Conservation (phyloP, 2,329 filamentous ascomycete species). For the Ilyonectria mors-panacis region DNA sequence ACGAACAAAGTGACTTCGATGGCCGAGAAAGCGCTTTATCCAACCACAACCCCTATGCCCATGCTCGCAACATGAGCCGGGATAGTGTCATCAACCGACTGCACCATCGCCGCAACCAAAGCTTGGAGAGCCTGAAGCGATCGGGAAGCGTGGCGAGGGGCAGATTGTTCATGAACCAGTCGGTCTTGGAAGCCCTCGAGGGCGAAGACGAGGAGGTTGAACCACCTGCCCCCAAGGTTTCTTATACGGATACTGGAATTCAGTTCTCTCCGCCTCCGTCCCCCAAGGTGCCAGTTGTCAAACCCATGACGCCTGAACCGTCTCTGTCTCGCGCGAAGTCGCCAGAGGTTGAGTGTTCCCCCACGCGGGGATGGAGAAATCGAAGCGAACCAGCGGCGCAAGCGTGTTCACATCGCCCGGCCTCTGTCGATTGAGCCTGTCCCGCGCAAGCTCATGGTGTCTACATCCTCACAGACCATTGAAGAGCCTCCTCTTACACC, state of each 20-base stretch:
- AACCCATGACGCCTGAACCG: conserved; percentile 62
- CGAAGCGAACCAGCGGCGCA: conserved; percentile 81
- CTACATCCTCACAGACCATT: conserved; percentile 73
- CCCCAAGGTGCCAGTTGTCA: conserved; percentile 65
- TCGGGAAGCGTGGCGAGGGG: conserved; percentile 69
- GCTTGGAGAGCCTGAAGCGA: conserved; percentile 70
- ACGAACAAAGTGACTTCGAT: conserved; percentile 80
- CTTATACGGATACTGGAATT: conserved; percentile 82
- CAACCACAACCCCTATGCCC: conserved; percentile 58
- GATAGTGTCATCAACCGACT: conserved; percentile 66
- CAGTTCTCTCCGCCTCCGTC: conserved; percentile 90
- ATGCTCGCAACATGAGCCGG: conserved; percentile 69
- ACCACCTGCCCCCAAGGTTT: conserved; percentile 55
- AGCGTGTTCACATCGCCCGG: conserved; percentile 72
- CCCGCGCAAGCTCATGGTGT: conserved; percentile 70
- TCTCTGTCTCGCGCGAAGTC: conserved; percentile 54
- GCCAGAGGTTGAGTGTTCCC: conserved; percentile 58
- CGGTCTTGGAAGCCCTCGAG: conserved; percentile 70
- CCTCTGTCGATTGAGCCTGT: conserved; percentile 65
- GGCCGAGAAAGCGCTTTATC: conserved; percentile 76
- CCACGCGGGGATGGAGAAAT: conserved; percentile 70
- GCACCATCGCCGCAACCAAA: conserved; percentile 71
- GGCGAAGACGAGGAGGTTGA: conserved; percentile 68
- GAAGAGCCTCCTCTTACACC: conserved; percentile 73
- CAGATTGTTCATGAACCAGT: conserved; percentile 67